Conservation (phyloP, 129 eudicot species). For the Ambrosia trifida region DNA sequence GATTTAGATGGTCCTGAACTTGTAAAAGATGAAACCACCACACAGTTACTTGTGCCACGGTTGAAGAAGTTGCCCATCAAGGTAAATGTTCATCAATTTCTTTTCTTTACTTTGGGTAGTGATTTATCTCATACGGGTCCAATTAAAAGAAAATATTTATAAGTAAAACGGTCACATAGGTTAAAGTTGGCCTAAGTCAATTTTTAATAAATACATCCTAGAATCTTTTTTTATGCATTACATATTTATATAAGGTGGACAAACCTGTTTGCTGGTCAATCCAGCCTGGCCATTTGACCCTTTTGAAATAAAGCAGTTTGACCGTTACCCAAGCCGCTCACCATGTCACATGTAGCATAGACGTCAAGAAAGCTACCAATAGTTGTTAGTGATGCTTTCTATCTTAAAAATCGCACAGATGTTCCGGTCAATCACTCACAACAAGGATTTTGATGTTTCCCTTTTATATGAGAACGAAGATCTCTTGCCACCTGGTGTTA, state of each 20-base stretch:
- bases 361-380: neutral
- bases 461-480: slow-evolving; percentile 77
- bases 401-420: slow-evolving; percentile 48
- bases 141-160: neutral
- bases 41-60: slow-evolving; percentile 76
- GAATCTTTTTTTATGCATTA: neutral
- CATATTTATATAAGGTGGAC: neutral
- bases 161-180: neutral
- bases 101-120: neutral
- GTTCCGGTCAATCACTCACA: slow-evolving; percentile 80
- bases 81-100: slow-evolving; percentile 47
- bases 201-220: neutral
- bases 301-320: neutral
- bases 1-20: slow-evolving; percentile 83
- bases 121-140: neutral
- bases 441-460: slow-evolving; percentile 86
- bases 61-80: slow-evolving; percentile 89
- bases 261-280: neutral
- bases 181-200: neutral
- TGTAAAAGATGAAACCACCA: slow-evolving; percentile 79
- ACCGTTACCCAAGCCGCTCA: neutral
- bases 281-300: neutral
- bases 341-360: neutral
- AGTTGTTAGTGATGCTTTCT: slow-evolving; percentile 12
- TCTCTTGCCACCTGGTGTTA: slow-evolving; percentile 73